A percentile compares a stretch with the other conserved stretches of the same genome.
Evolutionary conservation across 192 early-diverging fungal genomes (phyloP).

Genomic region (Borealophlyctis nickersoniae): DNA sequence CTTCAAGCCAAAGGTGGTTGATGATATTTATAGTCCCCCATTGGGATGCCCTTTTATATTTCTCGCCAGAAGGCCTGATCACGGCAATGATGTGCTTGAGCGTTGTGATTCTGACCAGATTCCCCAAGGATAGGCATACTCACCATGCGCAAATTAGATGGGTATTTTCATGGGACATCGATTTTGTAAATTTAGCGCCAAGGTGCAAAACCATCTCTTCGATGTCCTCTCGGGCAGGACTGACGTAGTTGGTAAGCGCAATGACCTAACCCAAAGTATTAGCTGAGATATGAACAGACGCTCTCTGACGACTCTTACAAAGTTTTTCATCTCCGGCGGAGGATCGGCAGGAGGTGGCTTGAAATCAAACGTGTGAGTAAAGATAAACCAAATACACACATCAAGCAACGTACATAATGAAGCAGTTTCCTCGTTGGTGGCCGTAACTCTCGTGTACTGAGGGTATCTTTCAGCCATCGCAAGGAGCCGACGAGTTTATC

Average conservation of each 20-base stretch:
- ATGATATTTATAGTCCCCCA: constrained; percentile 70
- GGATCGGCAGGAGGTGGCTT: constrained; percentile 44
- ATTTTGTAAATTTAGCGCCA: constrained; percentile 64
- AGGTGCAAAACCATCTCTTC: constrained; percentile 54
- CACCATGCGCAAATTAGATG: constrained; percentile 73
- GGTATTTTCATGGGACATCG: constrained; percentile 65
- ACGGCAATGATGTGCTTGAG: no score
- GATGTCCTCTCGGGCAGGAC: constrained; percentile 63
- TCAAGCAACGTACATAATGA: constrained; percentile 50
- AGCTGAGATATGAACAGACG: background rate
- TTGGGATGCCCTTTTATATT: constrained; percentile 58
- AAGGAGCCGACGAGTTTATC: constrained; percentile 38
- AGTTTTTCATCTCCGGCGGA: constrained; percentile 45
- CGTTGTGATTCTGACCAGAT: no score
- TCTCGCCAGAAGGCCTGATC: constrained; percentile 60
- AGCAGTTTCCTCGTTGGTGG: constrained; percentile 44
- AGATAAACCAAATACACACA: no score
- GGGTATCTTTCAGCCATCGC: constrained; percentile 51
- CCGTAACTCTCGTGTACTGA: constrained; percentile 32
- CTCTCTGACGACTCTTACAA: constrained; percentile 21
- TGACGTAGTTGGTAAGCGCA: constrained; percentile 69
- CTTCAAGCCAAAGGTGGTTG: constrained; percentile 88
- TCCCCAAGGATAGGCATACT: no score
- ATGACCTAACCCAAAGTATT: constrained; percentile 42
- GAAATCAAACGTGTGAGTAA: no score